Percentiles rank a stretch among this genome's conserved stretches.
Evolutionary conservation across 2,329 filamentous ascomycete genomes (phyloP).

Genomic region (Colletotrichum eleusines): DNA sequence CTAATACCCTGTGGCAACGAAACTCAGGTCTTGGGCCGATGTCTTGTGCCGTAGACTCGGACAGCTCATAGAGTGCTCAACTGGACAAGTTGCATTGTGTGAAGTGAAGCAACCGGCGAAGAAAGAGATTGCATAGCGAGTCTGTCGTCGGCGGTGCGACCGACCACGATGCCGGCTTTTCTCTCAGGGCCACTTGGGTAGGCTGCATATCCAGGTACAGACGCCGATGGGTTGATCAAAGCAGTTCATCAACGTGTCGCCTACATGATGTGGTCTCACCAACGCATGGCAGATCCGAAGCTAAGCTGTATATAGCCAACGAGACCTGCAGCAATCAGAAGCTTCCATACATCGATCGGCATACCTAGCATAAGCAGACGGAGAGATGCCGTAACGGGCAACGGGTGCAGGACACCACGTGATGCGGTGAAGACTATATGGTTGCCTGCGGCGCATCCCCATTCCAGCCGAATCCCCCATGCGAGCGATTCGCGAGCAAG

Average conservation of each 20-base stretch:
- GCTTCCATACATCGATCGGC: slow-evolving; percentile 10
- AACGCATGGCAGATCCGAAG: neutral
- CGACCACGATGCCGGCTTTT: neutral
- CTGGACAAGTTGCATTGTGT: neutral
- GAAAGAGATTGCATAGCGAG: neutral
- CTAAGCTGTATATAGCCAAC: neutral
- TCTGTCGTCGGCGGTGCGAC: neutral
- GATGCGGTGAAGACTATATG: slow-evolving; percentile 16
- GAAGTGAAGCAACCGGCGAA: neutral
- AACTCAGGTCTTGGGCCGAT: neutral
- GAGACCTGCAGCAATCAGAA: neutral
- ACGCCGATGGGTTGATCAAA: neutral
- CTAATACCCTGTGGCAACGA: neutral
- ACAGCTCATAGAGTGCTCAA: neutral
- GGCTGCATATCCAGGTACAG: slow-evolving; percentile 11
- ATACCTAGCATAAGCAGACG: neutral
- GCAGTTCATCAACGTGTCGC: neutral
- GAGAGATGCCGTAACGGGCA: slow-evolving; percentile 15
- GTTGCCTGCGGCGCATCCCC: neutral
- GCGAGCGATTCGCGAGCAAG: slow-evolving; percentile 7
- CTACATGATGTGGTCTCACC: neutral
- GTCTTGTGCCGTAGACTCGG: neutral
- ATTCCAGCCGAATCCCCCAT: slow-evolving; percentile 1
- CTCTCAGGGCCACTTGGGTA: neutral
- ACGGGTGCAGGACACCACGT: neutral